Evolutionary conservation across 2,329 filamentous ascomycete species (phyloP), one percentile per base, ranked within the genome.

Genomic region (Escovopsis sp.): DNA sequence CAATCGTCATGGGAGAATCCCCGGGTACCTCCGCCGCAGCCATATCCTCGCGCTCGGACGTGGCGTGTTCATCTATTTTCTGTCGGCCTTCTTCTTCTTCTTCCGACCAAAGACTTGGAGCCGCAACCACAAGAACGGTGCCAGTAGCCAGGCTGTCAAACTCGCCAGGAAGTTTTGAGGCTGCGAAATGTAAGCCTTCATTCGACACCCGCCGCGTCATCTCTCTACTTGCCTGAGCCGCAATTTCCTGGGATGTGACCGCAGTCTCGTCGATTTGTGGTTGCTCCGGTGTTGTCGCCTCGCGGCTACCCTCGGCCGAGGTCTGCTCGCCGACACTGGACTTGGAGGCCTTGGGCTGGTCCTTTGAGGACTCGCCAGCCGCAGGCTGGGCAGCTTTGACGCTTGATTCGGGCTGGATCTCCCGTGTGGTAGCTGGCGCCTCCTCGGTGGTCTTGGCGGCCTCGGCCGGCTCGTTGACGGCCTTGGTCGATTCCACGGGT

Each of bases 201-300:
- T 39, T 43, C 39, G 40, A 31, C 39, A 42, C 41, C 44, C 38
- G 11, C 40, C 38, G 40, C 35, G 31, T 43, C 41, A 43, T 45
- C 41, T 45, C 44, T 45, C 37, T 42, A 45, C 44, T 45, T 45
- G 44, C 44, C 44, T 45, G 44, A 31, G 43, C 44, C 35, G 15
- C 30, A 32, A 34, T 35, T 40, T 36, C 37, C 30, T 45, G 38
- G 16, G 27, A 14, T 11, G 16, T 24, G 25, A 30, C 41, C 14
- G 39, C 20, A 29, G 41, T 37, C 37, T 43, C 41, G 32, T 16
- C 43, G 33, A 15, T 39, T 24, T 36, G 20, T 33, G 33, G 20
- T 42, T 24, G 37, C 13, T 25, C 25, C 24, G 32, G 29, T 39
- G 41, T 12, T 24, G 37, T 11, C n/a, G 35, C 35, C 14, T 43